These are phyloP conservation scores for Quercus berberidifolia DNA, from an alignment of 306 rosid species.

Conservation along the genomic window DNA sequence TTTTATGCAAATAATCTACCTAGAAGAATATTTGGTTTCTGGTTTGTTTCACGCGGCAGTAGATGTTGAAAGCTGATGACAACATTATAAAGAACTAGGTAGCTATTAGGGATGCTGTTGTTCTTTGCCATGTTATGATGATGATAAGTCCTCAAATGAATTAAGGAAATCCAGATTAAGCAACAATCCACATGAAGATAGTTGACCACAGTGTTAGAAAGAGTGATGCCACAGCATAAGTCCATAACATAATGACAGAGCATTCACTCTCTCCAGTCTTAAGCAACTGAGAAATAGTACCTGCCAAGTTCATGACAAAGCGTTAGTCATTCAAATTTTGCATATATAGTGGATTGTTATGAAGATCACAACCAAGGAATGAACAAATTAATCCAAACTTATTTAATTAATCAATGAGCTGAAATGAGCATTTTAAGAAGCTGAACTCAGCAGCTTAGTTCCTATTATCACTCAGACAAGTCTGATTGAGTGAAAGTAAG, in stretches of 20 bases:
- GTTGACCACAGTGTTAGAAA: neutral
- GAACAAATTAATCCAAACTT: too few species aligned
- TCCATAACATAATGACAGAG: slow-evolving; percentile 5
- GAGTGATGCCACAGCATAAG: slow-evolving; percentile 1
- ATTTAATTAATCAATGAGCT: too few species aligned
- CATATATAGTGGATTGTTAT: neutral
- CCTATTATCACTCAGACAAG: too few species aligned
- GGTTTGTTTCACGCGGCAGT: neutral
- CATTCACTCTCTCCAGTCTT: slow-evolving; percentile 2
- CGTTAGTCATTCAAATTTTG: neutral
- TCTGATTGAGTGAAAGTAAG: too few species aligned
- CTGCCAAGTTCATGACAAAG: neutral
- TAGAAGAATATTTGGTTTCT: neutral
- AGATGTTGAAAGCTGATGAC: neutral
- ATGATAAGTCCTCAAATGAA: neutral
- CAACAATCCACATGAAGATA: neutral
- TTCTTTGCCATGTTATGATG: neutral
- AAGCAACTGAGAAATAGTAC: neutral
- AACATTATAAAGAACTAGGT: neutral
- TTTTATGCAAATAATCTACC: neutral
- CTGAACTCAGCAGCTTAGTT: too few species aligned
- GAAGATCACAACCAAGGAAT: neutral
- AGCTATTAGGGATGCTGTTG: neutral
- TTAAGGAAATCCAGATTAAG: neutral
- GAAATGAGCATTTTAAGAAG: too few species aligned